Percentiles rank a stretch among this genome's conserved stretches.
These are phyloP conservation scores for Diaporthe velutina DNA, from an alignment of 2,329 filamentous ascomycete genomes.

Conservation along the genomic window DNA sequence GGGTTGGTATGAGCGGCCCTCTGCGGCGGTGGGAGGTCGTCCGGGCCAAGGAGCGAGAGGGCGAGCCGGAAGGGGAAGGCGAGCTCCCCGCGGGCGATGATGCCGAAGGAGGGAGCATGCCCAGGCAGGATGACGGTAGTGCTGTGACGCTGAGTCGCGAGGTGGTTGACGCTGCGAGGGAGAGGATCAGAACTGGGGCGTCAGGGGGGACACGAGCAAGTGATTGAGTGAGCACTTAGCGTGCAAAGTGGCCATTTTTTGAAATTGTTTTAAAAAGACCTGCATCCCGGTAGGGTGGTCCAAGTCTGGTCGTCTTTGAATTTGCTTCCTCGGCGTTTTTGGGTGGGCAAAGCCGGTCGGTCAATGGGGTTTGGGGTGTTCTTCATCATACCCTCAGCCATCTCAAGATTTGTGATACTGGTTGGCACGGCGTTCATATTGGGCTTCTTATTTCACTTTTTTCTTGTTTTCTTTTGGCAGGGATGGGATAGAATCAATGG, in stretches of 20 bases:
- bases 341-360: not conserved
- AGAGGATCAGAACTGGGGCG: conserved; percentile 11
- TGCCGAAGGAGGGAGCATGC: not conserved
- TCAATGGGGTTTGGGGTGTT: not conserved
- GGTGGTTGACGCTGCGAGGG: conserved; percentile 19
- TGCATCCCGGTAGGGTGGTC: not conserved
- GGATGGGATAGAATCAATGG: not conserved
- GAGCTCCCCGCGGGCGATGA: not conserved
- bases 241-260: not conserved
- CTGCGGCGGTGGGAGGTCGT: conserved; percentile 66
- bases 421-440: conserved; percentile 7
- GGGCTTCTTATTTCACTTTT: not conserved
- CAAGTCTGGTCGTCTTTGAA: not conserved
- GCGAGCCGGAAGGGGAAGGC: not conserved
- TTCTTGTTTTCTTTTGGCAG: too few species aligned
- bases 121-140: conserved; percentile 30
- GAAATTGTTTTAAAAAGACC: not conserved
- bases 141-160: conserved; percentile 18
- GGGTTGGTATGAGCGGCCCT: conserved; percentile 79
- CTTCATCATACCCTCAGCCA: conserved; percentile 17
- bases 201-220: not conserved
- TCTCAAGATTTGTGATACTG: not conserved
- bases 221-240: not conserved
- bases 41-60: conserved; percentile 44
- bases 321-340: not conserved